phyloP scores from a whole-genome alignment of 768 basidiomycete species.

The Naganishia vaughanmartiniae region DNA sequence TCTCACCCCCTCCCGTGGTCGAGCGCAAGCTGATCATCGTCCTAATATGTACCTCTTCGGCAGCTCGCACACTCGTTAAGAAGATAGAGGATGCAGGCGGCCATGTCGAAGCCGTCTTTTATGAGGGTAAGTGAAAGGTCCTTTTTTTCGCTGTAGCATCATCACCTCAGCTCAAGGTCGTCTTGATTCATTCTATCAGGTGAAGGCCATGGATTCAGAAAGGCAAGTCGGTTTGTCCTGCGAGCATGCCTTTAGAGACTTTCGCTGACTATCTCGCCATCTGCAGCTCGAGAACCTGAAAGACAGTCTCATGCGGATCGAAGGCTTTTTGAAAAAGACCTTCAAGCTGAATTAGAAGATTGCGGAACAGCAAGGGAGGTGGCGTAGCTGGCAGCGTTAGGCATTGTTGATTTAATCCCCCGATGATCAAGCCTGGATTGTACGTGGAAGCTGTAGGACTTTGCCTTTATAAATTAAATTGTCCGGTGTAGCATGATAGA shows the following conservation, averaged over 20 bases:
- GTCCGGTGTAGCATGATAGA: too few relatives aligned
- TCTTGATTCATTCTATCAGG: constrained; percentile 31
- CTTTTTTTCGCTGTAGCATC: not conserved
- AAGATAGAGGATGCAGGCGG: constrained; percentile 59
- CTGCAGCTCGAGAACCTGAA: constrained; percentile 31
- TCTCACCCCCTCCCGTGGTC: not conserved
- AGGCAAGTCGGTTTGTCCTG: constrained; percentile 8
- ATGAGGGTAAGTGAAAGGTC: constrained; percentile 59
- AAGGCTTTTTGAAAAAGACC: constrained; percentile 25
- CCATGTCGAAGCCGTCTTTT: constrained; percentile 61
- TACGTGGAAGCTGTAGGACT: too few relatives aligned
- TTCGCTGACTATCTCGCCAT: not conserved
- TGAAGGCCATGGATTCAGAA: constrained; percentile 35
- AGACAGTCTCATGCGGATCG: constrained; percentile 30
- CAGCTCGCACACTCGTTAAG: constrained; percentile 56
- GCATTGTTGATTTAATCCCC: too few relatives aligned
- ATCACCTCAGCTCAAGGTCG: constrained; percentile 60
- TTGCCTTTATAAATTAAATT: too few relatives aligned
- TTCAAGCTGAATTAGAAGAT: constrained; percentile 21
- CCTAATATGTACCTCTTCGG: not conserved
- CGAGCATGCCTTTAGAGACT: not conserved
- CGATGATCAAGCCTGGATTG: too few relatives aligned
- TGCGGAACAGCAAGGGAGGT: too few relatives aligned
- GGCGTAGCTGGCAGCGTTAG: too few relatives aligned
- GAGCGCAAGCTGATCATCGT: not conserved